A percentile compares a stretch with the other conserved stretches of the same genome.
Conservation (phyloP, 225 moss, liverwort and hornwort genomes). For the Neckera pumila region DNA sequence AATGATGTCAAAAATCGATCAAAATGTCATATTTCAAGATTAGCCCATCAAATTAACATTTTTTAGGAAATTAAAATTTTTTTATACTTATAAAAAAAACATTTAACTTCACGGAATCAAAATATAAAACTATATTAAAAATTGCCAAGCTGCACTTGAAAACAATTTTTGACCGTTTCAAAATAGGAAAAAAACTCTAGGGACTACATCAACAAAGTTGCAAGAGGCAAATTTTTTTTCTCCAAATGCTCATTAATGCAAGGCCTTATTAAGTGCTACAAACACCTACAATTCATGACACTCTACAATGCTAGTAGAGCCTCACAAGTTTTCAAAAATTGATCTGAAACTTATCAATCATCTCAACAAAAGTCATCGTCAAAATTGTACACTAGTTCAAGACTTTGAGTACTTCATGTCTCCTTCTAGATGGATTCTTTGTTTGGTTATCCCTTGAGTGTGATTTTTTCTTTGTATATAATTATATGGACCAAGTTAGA, state of each 20-base stretch:
- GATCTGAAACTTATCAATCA: neutral
- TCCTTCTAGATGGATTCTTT: neutral
- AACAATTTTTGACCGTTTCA: neutral
- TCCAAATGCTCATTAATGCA: neutral
- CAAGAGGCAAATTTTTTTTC: neutral
- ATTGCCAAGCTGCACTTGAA: neutral
- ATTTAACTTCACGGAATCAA: neutral
- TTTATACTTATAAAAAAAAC: neutral
- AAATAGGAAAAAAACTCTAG: neutral
- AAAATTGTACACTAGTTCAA: neutral
- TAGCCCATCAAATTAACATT: fast-evolving
- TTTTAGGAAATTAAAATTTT: neutral
- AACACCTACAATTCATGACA: neutral
- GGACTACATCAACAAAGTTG: neutral
- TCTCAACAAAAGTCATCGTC: neutral
- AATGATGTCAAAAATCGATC: neutral
- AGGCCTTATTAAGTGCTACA: neutral
- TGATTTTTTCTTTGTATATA: neutral
- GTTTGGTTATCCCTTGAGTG: neutral
- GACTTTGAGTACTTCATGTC: neutral
- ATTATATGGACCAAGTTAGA: neutral
- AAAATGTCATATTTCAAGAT: neutral
- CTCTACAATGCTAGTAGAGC: neutral
- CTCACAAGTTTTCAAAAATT: neutral
- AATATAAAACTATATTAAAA: neutral